Conservation (phyloP, 2,329 filamentous ascomycete species). For the Huntiella bhutanensis region DNA sequence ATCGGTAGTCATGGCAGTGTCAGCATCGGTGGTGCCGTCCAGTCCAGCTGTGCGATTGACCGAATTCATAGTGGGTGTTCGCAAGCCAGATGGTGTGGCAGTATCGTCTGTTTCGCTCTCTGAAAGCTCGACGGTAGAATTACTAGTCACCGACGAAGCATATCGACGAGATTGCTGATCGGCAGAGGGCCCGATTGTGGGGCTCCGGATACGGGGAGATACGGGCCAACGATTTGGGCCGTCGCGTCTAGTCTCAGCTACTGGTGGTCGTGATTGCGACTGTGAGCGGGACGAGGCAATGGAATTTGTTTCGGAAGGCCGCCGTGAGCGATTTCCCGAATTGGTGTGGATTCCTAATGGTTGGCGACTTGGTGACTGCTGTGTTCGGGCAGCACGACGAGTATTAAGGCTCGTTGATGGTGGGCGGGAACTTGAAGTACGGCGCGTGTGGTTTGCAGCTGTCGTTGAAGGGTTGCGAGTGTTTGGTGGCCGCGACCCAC, state of each 20-base stretch:
- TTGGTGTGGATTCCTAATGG: slow-evolving; percentile 13
- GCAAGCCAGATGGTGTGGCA: slow-evolving; percentile 30
- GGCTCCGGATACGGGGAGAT: slow-evolving; percentile 60
- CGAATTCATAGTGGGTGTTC: slow-evolving; percentile 37
- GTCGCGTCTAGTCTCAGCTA: slow-evolving; percentile 9
- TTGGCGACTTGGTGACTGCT: slow-evolving; percentile 28
- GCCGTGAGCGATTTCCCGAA: slow-evolving; percentile 34
- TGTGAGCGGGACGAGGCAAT: slow-evolving; percentile 23
- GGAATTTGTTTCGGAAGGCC: slow-evolving; percentile 24
- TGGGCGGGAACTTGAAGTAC: slow-evolving; percentile 26
- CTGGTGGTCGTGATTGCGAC: background rate
- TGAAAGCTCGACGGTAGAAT: slow-evolving; percentile 17
- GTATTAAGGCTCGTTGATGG: slow-evolving; percentile 11
- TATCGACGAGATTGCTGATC: background rate
- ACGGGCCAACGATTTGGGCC: slow-evolving; percentile 48
- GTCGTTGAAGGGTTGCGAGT: slow-evolving; percentile 17
- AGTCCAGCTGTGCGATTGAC: slow-evolving; percentile 21
- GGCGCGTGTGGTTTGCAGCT: slow-evolving; percentile 35
- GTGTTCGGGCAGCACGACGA: slow-evolving; percentile 41
- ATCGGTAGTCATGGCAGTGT: slow-evolving; percentile 17
- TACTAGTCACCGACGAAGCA: slow-evolving; percentile 8
- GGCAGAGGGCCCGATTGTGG: background rate
- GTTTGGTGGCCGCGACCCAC: slow-evolving; percentile 20
- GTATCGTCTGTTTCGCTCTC: slow-evolving; percentile 36
- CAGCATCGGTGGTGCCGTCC: no score